A percentile compares a stretch with the other conserved stretches of the same genome.
These are phyloP conservation scores for Backusella luteola DNA, from an alignment of 192 early-diverging fungal genomes.

Conservation along the genomic window DNA sequence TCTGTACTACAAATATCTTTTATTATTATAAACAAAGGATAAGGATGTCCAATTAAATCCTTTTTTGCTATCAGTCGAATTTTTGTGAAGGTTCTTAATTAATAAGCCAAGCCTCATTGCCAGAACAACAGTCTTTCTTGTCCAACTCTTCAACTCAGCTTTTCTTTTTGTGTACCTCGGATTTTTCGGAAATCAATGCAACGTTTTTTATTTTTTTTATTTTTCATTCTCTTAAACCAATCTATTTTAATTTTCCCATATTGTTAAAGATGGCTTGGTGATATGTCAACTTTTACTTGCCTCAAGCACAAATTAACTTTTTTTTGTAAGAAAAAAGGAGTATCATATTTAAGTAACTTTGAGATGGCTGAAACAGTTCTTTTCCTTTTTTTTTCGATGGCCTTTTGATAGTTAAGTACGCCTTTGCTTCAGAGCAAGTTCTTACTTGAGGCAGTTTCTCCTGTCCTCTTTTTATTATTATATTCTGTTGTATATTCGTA, in stretches of 20 bases:
- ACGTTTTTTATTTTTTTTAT: not conserved
- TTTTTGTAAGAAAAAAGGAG: not conserved
- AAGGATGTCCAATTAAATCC: not conserved
- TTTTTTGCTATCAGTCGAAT: not conserved
- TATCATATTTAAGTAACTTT: not conserved
- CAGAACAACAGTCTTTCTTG: not conserved
- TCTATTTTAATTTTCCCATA: not conserved
- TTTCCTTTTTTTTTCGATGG: not conserved
- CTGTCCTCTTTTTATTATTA: not conserved
- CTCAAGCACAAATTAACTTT: not conserved
- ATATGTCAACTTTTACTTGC: not conserved
- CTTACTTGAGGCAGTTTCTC: not conserved
- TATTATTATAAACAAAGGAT: not conserved
- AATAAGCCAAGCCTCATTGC: not conserved
- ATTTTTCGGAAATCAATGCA: not conserved
- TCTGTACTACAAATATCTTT: not conserved
- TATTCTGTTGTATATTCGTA: too few relatives aligned
- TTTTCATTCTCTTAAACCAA: not conserved
- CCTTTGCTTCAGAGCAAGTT: not conserved
- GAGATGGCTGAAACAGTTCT: not conserved
- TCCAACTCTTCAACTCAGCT: conserved; percentile 4
- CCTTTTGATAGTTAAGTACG: not conserved
- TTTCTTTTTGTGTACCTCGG: not conserved
- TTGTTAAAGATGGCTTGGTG: not conserved
- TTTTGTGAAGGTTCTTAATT: not conserved